Evolutionary conservation across 2,329 filamentous ascomycete genomes (phyloP), one percentile per base, ranked within the genome.

Genomic region (Ophiostoma sp.): DNA sequence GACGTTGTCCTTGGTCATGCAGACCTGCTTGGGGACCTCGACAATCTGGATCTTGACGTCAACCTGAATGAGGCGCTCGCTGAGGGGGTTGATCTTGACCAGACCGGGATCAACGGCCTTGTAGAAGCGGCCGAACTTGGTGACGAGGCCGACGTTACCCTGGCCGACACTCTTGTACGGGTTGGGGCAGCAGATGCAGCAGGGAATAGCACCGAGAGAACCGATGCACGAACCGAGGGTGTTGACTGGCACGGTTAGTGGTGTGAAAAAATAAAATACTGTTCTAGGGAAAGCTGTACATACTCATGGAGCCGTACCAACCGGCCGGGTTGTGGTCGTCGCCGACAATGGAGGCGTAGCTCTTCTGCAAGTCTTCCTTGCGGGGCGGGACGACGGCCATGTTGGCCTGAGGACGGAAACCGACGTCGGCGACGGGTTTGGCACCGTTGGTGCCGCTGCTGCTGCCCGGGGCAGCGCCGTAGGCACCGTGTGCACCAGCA

Each of bases 1-100:
- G 76, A 98, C 96, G 79, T 99, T 99, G 87, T 99, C 96, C 86
- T 98, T 98, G 82, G 96, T 99, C 95, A 99, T 99, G 87, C 96
- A 98, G 75, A 95, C 90, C 84, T 99, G 96, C 84, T 95, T 91
- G 22, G 95, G 95, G 31, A 99, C 96, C 86, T 99, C 92, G 82
- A 97, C 94, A 77, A 97, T 98, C 85, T 99, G 96, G 78, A 98
- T 98, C 90, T 98, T 99, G 85, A 99, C 96, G 82, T 99, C 96
- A 80, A 99, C 92, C 79, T 97, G 93, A 78, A 94, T 91, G 57
- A 99, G 88, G 74, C 87, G 89, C 86, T 99, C 96, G 79, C 92
- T 95, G 72, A 98, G 90, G 2, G 95, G 95, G 85, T 99, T 99
- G 87, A 99, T 91, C 86, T 97, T 97, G 83, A 98, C 94, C 42